Evolutionary conservation across 2,329 filamentous ascomycete genomes (phyloP).

Genomic region (Xylariaceae sp.): DNA sequence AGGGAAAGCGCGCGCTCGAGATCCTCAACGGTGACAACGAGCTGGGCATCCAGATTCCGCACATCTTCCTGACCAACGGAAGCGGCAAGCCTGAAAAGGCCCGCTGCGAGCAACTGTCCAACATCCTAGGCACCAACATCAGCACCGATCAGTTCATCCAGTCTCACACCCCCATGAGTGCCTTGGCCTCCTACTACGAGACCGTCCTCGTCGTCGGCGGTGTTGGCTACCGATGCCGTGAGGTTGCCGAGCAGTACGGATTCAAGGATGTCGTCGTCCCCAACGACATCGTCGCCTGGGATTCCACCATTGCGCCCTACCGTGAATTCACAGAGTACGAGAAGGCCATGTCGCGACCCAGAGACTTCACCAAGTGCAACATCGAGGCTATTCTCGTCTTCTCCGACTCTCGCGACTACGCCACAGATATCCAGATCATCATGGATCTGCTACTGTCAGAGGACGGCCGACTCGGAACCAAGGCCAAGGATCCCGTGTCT

Average conservation of each 20-base stretch:
- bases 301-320: conserved; percentile 64
- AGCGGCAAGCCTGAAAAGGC: conserved; percentile 64
- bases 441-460: conserved; percentile 65
- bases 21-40: conserved; percentile 73
- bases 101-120: conserved; percentile 60
- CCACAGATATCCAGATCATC: conserved; percentile 71
- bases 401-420: conserved; percentile 68
- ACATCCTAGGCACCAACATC: conserved; percentile 61
- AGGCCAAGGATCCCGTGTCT: conserved; percentile 58
- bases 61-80: conserved; percentile 72
- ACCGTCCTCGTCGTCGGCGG: conserved; percentile 72
- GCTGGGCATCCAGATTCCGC: conserved; percentile 69
- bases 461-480: conserved; percentile 60
- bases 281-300: conserved; percentile 68
- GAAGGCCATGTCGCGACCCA: conserved; percentile 59
- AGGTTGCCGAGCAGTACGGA: conserved; percentile 67
- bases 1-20: conserved; percentile 60
- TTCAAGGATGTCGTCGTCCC: conserved; percentile 69
- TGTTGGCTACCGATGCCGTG: conserved; percentile 68
- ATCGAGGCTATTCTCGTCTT: conserved; percentile 73
- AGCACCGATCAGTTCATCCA: conserved; percentile 71
- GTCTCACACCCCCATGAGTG: conserved; percentile 72
- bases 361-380: conserved; percentile 66
- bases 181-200: conserved; percentile 68
- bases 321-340: conserved; percentile 63